Percentiles rank a stretch among this genome's conserved stretches.
These are phyloP conservation scores for Candida sanyaensis DNA, from an alignment of 1,139 yeast genomes.

Conservation along the genomic window DNA sequence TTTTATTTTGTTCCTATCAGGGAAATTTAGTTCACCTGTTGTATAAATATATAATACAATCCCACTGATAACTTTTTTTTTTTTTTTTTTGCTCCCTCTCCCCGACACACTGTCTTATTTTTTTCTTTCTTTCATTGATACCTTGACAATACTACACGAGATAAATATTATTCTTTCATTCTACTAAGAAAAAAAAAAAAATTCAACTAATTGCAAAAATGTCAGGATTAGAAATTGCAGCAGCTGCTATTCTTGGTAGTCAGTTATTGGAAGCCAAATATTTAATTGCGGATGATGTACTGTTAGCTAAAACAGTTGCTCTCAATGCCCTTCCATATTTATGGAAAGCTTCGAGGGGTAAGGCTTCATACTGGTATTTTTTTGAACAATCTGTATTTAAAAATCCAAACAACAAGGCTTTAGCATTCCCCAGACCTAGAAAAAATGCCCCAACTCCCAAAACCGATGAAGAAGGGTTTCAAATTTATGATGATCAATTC, in stretches of 20 bases:
- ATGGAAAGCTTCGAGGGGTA: constrained; percentile 43
- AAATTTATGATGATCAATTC: constrained; percentile 55
- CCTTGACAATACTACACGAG: no score
- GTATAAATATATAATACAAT: not conserved
- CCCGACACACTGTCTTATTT: no score
- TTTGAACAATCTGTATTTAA: constrained; percentile 55
- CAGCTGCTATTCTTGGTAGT: constrained; percentile 46
- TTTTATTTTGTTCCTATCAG: no score
- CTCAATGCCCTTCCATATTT: constrained; percentile 45
- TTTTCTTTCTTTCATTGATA: not conserved
- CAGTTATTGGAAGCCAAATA: constrained; percentile 54
- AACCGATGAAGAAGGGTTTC: constrained; percentile 33
- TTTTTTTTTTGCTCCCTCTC: not conserved
- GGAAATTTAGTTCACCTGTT: not conserved
- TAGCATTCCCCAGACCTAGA: constrained; percentile 64
- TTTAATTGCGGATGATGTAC: constrained; percentile 55
- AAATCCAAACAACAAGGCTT: constrained; percentile 56
- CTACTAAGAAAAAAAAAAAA: not conserved
- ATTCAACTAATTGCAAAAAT: constrained; percentile 15
- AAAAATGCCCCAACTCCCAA: constrained; percentile 30
- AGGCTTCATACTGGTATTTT: constrained; percentile 66
- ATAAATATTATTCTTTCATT: not conserved
- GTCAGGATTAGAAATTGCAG: constrained; percentile 42
- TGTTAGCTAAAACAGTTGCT: constrained; percentile 46
- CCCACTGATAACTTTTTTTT: not conserved